Evolutionary conservation across 192 early-diverging fungal species (phyloP).

Genomic region (Backusella sp.): DNA sequence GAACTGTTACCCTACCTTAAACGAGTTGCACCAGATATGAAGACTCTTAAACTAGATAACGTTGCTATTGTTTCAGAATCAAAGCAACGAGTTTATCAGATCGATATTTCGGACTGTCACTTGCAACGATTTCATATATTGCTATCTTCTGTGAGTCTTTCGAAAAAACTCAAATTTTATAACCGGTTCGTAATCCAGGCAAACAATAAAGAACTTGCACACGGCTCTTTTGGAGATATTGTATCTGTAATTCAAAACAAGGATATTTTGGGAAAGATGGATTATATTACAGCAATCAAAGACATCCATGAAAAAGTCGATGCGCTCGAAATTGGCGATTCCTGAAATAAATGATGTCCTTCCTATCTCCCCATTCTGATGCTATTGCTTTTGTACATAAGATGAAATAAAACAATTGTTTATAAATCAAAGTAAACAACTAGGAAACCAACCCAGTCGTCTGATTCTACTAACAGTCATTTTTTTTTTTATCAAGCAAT

Average conservation of each 20-base stretch:
- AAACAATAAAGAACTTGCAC: neutral
- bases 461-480: too few species aligned
- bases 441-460: too few species aligned
- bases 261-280: neutral
- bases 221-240: neutral
- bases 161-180: neutral
- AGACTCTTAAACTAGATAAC: neutral
- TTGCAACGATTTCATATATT: neutral
- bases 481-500: too few species aligned
- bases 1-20: neutral
- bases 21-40: neutral
- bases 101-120: neutral
- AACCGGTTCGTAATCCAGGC: neutral
- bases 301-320: too few species aligned
- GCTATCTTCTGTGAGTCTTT: neutral
- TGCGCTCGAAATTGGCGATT: too few species aligned
- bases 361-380: too few species aligned
- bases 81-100: neutral
- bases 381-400: too few species aligned
- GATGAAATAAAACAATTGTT: too few species aligned
- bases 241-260: neutral
- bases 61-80: neutral
- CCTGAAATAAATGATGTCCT: too few species aligned
- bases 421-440: too few species aligned
- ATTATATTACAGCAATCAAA: too few species aligned